phyloP scores from a whole-genome alignment of 1,284 basidiomycete species.

The Ustilago trichophora region DNA sequence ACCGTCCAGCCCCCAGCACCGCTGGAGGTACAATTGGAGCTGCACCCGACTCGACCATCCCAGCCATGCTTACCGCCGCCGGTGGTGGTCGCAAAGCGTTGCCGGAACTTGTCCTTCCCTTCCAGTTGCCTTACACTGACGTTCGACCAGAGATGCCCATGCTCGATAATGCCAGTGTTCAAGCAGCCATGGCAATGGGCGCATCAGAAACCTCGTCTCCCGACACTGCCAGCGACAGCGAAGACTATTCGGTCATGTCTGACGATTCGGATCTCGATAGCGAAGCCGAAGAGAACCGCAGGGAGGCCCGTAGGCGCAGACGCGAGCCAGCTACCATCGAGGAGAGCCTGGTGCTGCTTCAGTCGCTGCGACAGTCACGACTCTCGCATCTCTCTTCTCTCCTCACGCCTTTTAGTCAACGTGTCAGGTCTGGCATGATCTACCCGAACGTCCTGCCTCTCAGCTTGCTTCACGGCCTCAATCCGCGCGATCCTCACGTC shows the following conservation, averaged over 20 bases:
- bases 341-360: conserved; percentile 53
- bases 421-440: conserved; percentile 48
- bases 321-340: conserved; percentile 48
- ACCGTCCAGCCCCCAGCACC: conserved; percentile 36
- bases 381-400: conserved; percentile 62
- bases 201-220: conserved; percentile 35
- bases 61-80: conserved; percentile 46
- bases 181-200: conserved; percentile 46
- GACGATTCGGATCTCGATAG: conserved; percentile 41
- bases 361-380: conserved; percentile 63
- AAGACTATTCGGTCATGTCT: conserved; percentile 43
- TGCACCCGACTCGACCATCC: conserved; percentile 26
- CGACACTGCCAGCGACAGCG: conserved; percentile 45
- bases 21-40: conserved; percentile 56
- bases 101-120: conserved; percentile 56
- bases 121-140: conserved; percentile 34
- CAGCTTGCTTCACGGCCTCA: conserved; percentile 51
- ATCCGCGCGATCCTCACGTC: conserved; percentile 52
- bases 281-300: conserved; percentile 35
- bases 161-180: conserved; percentile 45
- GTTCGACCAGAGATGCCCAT: conserved; percentile 37
- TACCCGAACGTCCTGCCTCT: conserved; percentile 53
- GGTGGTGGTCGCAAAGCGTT: conserved; percentile 52
- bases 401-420: conserved; percentile 59
- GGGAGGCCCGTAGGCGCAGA: conserved; percentile 32